Percentiles rank a stretch among this genome's conserved stretches.
Conservation (phyloP, 305 asterid species). For the Caryopteris hybrid region DNA sequence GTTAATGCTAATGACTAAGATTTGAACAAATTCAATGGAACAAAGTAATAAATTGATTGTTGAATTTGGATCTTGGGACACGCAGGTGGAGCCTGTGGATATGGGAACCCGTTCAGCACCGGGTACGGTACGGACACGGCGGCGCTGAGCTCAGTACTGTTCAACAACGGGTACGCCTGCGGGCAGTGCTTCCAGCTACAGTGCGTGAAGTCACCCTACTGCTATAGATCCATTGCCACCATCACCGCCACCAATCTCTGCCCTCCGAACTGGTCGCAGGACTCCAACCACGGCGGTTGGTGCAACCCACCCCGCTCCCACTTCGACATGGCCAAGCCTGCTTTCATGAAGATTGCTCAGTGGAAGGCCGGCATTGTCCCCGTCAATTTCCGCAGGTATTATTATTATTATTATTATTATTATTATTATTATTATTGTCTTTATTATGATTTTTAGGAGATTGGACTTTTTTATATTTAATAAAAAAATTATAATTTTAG, state of each 20-base stretch:
- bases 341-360: slow-evolving; percentile 82
- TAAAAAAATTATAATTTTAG: too few relatives aligned
- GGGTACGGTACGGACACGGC: slow-evolving; percentile 85
- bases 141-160: slow-evolving; percentile 74
- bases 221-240: slow-evolving; percentile 49
- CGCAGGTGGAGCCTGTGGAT: slow-evolving; percentile 93
- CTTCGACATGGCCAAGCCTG: slow-evolving; percentile 88
- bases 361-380: slow-evolving; percentile 90
- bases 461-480: too few relatives aligned
- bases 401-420: background rate
- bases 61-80: too few relatives aligned
- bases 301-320: slow-evolving; percentile 95
- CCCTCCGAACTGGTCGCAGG: slow-evolving; percentile 85
- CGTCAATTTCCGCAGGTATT: slow-evolving; percentile 62
- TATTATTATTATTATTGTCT: too few relatives aligned
- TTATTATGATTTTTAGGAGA: too few relatives aligned
- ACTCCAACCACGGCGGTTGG: slow-evolving; percentile 91
- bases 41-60: too few relatives aligned
- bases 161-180: slow-evolving; percentile 79
- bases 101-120: slow-evolving; percentile 59
- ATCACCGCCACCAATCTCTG: slow-evolving; percentile 88
- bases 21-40: too few relatives aligned
- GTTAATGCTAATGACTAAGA: too few relatives aligned
- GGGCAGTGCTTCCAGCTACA: slow-evolving; percentile 82
- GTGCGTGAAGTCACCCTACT: slow-evolving; percentile 48